Evolutionary conservation across 495 filamentous ascomycete genomes (phyloP).

Genomic region (Lineolata rhizophorae): DNA sequence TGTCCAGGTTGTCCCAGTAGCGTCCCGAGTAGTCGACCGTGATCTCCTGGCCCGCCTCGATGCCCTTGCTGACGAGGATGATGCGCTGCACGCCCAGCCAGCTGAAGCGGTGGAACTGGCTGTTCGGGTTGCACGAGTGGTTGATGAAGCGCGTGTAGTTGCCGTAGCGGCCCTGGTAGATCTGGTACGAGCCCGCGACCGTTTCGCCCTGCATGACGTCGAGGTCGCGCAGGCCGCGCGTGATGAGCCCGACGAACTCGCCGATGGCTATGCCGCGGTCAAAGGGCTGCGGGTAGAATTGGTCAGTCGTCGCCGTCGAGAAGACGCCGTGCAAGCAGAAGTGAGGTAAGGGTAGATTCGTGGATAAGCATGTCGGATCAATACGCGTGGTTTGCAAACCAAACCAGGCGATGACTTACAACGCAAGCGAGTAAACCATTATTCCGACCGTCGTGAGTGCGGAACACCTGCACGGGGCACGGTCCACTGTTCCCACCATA

Average conservation of each 20-base stretch:
- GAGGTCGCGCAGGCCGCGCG: conserved; percentile 10
- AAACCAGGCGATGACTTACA: too few species aligned
- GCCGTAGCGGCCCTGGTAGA: conserved; percentile 17
- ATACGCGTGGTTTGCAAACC: conserved; percentile 12
- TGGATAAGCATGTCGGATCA: too few species aligned
- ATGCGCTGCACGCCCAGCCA: conserved; percentile 22
- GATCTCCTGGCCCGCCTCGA: conserved; percentile 19
- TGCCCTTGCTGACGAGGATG: conserved; percentile 20
- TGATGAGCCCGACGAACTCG: conserved; percentile 16
- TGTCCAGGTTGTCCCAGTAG: conserved; percentile 22
- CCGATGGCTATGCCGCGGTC: conserved; percentile 12
- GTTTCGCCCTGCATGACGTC: conserved; percentile 20
- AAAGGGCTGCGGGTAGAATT: conserved; percentile 10
- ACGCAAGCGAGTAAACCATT: too few species aligned
- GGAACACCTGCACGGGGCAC: too few species aligned
- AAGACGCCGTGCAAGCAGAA: too few species aligned
- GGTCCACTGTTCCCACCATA: too few species aligned
- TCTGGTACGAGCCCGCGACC: conserved; percentile 12
- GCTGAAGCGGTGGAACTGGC: conserved; percentile 21
- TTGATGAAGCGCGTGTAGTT: conserved; percentile 26
- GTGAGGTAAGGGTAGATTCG: too few species aligned
- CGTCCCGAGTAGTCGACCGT: conserved; percentile 23
- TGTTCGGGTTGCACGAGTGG: too few species aligned
- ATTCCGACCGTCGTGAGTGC: too few species aligned
- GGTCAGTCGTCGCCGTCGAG: conserved; percentile 15